phyloP scores from a whole-genome alignment of 2,329 filamentous ascomycete species.

The Ophiosphaerella herpotricha region DNA sequence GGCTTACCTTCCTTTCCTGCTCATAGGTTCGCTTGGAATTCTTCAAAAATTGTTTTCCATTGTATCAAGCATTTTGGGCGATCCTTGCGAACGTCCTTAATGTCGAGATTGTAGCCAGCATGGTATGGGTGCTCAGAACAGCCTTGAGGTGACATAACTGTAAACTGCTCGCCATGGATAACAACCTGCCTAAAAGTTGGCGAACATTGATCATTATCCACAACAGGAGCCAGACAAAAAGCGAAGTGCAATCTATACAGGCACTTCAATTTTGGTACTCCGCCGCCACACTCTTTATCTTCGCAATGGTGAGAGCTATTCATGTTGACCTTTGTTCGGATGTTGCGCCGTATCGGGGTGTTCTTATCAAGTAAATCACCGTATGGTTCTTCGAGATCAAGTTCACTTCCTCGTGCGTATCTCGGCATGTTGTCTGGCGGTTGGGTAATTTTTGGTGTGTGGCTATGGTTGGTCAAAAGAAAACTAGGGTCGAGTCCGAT shows the following conservation, averaged over 20 bases:
- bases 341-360: conserved; percentile 1
- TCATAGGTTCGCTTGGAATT: background rate
- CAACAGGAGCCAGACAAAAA: conserved; percentile 4
- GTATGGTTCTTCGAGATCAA: conserved; percentile 7
- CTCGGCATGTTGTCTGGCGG: conserved; percentile 2
- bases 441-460: background rate
- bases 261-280: conserved; percentile 2
- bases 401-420: conserved; percentile 3
- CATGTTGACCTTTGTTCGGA: conserved; percentile 5
- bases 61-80: background rate
- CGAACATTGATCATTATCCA: background rate
- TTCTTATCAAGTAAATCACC: conserved; percentile 1
- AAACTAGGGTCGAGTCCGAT: too few species aligned
- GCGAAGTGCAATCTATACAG: conserved; percentile 4
- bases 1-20: background rate
- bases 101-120: conserved; percentile 8
- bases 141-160: conserved; percentile 5
- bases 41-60: conserved; percentile 1
- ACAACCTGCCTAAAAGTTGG: background rate
- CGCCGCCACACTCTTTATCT: conserved; percentile 4
- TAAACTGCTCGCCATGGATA: conserved; percentile 9
- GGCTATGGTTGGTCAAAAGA: too few species aligned
- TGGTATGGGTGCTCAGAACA: conserved; percentile 11
- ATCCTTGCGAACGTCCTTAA: conserved; percentile 12
- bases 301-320: conserved; percentile 11